Evolutionary conservation across 208 protist species (phyloP).

Genomic region (Angomonas ambiguus): DNA sequence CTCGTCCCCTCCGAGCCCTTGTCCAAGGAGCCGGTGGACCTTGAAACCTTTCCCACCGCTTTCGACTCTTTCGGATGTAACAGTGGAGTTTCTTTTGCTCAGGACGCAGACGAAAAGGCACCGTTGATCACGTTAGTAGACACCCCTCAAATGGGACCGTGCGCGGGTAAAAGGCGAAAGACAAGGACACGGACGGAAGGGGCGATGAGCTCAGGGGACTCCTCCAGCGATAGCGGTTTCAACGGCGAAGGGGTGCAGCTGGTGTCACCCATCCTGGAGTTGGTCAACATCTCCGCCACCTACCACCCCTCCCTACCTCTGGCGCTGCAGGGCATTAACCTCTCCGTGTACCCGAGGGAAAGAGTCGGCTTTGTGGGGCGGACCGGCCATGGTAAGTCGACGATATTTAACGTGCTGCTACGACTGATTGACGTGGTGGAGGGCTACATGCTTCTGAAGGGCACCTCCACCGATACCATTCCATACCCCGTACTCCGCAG

Average conservation of each 20-base stretch:
- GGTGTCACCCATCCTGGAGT: slow-evolving; percentile 32
- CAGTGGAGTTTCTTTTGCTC: not conserved
- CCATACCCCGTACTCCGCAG: slow-evolving; percentile 87
- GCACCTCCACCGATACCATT: slow-evolving; percentile 83
- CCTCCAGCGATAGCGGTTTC: not conserved
- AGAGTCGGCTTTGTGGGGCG: slow-evolving; percentile 53
- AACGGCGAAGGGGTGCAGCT: slow-evolving; percentile 9
- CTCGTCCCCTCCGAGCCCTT: slow-evolving; percentile 44
- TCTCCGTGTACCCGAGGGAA: slow-evolving; percentile 41
- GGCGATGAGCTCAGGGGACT: not conserved
- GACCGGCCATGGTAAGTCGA: slow-evolving; percentile 66
- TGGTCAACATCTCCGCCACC: slow-evolving; percentile 49
- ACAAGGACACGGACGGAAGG: not conserved
- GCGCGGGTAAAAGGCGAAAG: not conserved
- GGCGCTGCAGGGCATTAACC: slow-evolving; percentile 45
- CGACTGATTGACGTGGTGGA: slow-evolving; percentile 77
- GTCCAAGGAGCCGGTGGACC: slow-evolving; percentile 6
- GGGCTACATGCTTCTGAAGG: slow-evolving; percentile 86
- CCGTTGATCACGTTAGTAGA: not conserved
- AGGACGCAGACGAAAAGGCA: not conserved
- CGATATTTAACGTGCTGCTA: slow-evolving; percentile 55
- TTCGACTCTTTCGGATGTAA: not conserved
- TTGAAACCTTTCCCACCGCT: not conserved
- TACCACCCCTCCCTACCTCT: slow-evolving; percentile 46
- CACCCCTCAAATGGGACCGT: slow-evolving; percentile 6